These are phyloP conservation scores for Fagus crenata DNA, from an alignment of 306 rosid genomes.

Conservation along the genomic window DNA sequence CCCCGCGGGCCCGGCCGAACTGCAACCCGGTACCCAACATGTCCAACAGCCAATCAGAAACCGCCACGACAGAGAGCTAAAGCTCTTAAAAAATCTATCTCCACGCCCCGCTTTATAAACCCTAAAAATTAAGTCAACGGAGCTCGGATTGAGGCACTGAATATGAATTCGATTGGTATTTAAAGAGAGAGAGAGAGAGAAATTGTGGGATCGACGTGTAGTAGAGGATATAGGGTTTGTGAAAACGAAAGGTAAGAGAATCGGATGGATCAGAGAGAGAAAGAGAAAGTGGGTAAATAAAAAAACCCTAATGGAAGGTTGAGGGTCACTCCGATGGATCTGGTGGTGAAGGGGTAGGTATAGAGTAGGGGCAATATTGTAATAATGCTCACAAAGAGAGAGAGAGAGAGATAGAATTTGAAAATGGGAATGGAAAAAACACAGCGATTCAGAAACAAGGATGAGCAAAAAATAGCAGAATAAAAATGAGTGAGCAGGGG, in stretches of 20 bases:
- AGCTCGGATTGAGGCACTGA: neutral
- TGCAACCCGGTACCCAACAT: constrained; percentile 70
- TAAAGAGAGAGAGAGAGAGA: neutral
- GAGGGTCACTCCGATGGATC: constrained; percentile 42
- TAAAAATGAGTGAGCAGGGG: too few relatives aligned
- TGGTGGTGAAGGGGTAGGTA: constrained; percentile 36
- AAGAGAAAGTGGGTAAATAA: constrained; percentile 22
- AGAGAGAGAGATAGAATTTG: constrained; percentile 14
- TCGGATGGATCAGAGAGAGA: neutral
- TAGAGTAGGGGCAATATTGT: constrained; percentile 35
- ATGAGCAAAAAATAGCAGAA: neutral
- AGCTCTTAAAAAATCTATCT: neutral
- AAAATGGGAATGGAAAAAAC: neutral
- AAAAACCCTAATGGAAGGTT: constrained; percentile 25
- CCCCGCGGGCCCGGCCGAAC: constrained; percentile 60
- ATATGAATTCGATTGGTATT: constrained; percentile 17
- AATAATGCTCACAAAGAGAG: constrained; percentile 2
- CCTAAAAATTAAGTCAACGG: constrained; percentile 45
- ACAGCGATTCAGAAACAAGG: neutral
- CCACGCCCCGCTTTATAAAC: constrained; percentile 21
- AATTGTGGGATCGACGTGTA: neutral
- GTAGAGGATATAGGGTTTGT: constrained; percentile 17
- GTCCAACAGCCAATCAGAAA: constrained; percentile 23
- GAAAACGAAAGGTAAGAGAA: too few relatives aligned
- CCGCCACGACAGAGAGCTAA: constrained; percentile 16